Evolutionary conservation across 2,329 filamentous ascomycete species (phyloP).

Genomic region (Epichloe glyceriae): DNA sequence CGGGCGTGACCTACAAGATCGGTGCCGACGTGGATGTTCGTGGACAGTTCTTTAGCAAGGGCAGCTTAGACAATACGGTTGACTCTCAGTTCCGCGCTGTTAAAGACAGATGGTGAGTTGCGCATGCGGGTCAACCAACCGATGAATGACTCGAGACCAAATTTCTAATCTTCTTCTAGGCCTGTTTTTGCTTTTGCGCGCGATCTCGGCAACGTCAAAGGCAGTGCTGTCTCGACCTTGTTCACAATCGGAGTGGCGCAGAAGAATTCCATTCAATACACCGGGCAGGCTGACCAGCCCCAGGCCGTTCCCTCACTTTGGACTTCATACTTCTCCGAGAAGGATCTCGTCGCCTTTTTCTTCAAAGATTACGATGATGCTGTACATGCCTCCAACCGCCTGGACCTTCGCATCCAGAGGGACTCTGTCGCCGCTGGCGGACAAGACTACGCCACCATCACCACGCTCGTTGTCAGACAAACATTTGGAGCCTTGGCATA

Average conservation of each 20-base stretch:
- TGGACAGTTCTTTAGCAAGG: conserved; percentile 49
- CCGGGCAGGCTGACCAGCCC: conserved; percentile 50
- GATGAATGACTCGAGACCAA: neutral
- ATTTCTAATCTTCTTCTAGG: conserved; percentile 20
- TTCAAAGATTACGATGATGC: conserved; percentile 60
- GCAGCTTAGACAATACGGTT: conserved; percentile 48
- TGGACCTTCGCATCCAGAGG: conserved; percentile 55
- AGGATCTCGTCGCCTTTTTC: conserved; percentile 58
- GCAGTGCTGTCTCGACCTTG: conserved; percentile 31
- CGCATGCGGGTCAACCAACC: neutral
- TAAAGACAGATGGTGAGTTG: conserved; percentile 21
- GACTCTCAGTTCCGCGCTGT: conserved; percentile 46
- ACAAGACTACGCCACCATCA: conserved; percentile 61
- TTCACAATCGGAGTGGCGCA: conserved; percentile 72
- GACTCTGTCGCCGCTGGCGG: conserved; percentile 57
- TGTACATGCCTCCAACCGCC: conserved; percentile 40
- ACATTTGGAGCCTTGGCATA: conserved; percentile 66
- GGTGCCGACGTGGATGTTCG: conserved; percentile 56
- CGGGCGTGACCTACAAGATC: conserved; percentile 52
- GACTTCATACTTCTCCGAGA: conserved; percentile 53
- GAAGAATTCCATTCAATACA: conserved; percentile 63
- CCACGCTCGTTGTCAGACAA: conserved; percentile 69
- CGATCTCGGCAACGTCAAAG: conserved; percentile 36
- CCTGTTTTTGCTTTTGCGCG: conserved; percentile 72
- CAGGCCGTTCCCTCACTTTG: conserved; percentile 58